phyloP scores from a whole-genome alignment of 495 filamentous ascomycete species.

The Neurospora sp. region DNA sequence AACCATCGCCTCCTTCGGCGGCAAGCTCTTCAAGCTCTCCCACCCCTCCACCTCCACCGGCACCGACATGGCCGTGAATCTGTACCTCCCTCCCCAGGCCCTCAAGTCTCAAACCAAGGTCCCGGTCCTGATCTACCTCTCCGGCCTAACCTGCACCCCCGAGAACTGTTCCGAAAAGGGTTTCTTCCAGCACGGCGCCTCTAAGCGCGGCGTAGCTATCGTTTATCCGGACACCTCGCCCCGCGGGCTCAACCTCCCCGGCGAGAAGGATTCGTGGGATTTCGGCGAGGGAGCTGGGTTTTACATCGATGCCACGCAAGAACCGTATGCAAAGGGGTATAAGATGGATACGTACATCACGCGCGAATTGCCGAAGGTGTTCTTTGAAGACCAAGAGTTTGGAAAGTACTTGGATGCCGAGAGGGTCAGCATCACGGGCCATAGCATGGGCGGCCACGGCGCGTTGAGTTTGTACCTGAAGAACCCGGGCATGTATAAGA shows the following conservation, averaged over 20 bases:
- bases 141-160: slow-evolving; percentile 87
- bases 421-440: slow-evolving; percentile 75
- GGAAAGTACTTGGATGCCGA: slow-evolving; percentile 56
- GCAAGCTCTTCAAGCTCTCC: slow-evolving; percentile 85
- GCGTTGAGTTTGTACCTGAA: slow-evolving; percentile 85
- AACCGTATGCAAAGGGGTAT: too few relatives aligned
- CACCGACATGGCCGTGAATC: slow-evolving; percentile 61
- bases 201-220: slow-evolving; percentile 71
- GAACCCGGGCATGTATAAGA: slow-evolving; percentile 80
- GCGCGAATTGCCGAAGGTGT: slow-evolving; percentile 62
- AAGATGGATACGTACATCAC: slow-evolving; percentile 91
- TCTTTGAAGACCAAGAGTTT: too few relatives aligned
- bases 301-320: slow-evolving; percentile 94
- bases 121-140: slow-evolving; percentile 88
- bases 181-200: slow-evolving; percentile 80
- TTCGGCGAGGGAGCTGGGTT: slow-evolving; percentile 89
- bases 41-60: slow-evolving; percentile 64
- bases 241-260: slow-evolving; percentile 65
- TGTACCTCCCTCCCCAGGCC: slow-evolving; percentile 60
- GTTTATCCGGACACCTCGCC: slow-evolving; percentile 94
- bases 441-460: slow-evolving; percentile 95
- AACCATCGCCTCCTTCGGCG: slow-evolving; percentile 85
- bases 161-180: slow-evolving; percentile 96
- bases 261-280: slow-evolving; percentile 78
- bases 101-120: slow-evolving; percentile 41